These are phyloP conservation scores for Danielia reshetovae DNA, from an alignment of 805 yeast species.

Conservation along the genomic window DNA sequence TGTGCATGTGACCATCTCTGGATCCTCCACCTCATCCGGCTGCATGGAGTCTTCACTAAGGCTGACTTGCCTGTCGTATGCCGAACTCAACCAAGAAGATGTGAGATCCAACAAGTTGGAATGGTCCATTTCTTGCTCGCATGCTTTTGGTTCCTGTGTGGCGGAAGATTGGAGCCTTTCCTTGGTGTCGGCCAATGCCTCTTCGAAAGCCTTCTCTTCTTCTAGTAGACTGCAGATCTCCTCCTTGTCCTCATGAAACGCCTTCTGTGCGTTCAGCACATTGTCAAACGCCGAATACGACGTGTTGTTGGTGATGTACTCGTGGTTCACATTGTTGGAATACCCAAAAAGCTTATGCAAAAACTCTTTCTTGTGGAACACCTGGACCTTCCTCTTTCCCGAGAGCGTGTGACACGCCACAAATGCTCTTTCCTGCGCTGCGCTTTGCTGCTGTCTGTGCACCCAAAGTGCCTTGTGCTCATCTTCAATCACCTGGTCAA, in stretches of 20 bases:
- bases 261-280: constrained; percentile 32
- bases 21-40: constrained; percentile 11
- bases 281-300: constrained; percentile 36
- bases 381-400: constrained; percentile 36
- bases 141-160: not conserved
- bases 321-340: constrained; percentile 34
- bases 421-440: constrained; percentile 31
- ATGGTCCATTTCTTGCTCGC: constrained; percentile 2
- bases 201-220: constrained; percentile 29
- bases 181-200: constrained; percentile 23
- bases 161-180: constrained; percentile 5
- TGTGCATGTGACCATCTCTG: constrained; percentile 19
- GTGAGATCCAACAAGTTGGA: constrained; percentile 9
- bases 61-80: constrained; percentile 8
- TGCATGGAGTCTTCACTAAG: constrained; percentile 6
- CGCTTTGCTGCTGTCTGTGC: constrained; percentile 26
- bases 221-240: constrained; percentile 31
- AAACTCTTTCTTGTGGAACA: constrained; percentile 37
- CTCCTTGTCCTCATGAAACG: constrained; percentile 40
- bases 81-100: constrained; percentile 11
- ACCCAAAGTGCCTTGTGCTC: constrained; percentile 26
- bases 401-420: constrained; percentile 30
- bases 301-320: constrained; percentile 39
- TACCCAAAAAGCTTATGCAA: constrained; percentile 37
- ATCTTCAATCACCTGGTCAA: constrained; percentile 12